phyloP scores from a whole-genome alignment of 1,284 basidiomycete genomes.

The Naganishia liquefaciens region DNA sequence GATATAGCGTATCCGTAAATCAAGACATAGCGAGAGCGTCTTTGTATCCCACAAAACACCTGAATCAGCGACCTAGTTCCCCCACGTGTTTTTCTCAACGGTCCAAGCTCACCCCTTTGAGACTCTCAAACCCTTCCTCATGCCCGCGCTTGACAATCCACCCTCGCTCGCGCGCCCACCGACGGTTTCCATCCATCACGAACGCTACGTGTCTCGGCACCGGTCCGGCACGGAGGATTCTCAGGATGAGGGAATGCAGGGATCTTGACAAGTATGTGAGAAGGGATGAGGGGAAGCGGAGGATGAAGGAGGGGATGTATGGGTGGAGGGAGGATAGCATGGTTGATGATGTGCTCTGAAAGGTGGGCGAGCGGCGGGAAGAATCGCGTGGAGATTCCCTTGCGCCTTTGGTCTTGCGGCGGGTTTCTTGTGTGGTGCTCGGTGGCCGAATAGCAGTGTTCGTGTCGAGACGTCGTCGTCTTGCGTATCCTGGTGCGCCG shows the following conservation, averaged over 20 bases:
- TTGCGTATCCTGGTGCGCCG: too few species aligned
- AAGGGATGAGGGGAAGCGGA: background rate
- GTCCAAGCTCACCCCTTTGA: slow-evolving; percentile 67
- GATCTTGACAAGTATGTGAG: background rate
- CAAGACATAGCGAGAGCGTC: slow-evolving; percentile 80
- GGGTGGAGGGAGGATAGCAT: background rate
- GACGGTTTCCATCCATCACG: slow-evolving; percentile 96
- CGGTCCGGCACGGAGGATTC: slow-evolving; percentile 74
- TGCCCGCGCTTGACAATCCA: slow-evolving; percentile 75
- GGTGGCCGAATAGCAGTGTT: background rate
- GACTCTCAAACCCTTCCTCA: slow-evolving; percentile 76
- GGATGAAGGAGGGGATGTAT: background rate
- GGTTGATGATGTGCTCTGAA: background rate
- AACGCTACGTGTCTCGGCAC: slow-evolving; percentile 90
- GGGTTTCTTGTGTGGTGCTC: background rate
- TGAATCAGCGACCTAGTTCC: background rate
- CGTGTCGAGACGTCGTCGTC: too few species aligned
- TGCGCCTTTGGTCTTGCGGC: too few species aligned
- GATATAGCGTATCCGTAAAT: slow-evolving; percentile 74
- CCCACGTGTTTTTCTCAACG: background rate
- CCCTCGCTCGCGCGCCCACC: slow-evolving; percentile 76
- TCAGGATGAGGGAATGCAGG: slow-evolving; percentile 56
- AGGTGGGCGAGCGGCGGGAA: background rate
- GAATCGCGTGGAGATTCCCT: background rate
- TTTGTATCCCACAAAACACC: background rate